A percentile compares a stretch with the other conserved stretches of the same genome.
Evolutionary conservation across 2,329 filamentous ascomycete genomes (phyloP).

Genomic region (Aureobasidium leucospermi): DNA sequence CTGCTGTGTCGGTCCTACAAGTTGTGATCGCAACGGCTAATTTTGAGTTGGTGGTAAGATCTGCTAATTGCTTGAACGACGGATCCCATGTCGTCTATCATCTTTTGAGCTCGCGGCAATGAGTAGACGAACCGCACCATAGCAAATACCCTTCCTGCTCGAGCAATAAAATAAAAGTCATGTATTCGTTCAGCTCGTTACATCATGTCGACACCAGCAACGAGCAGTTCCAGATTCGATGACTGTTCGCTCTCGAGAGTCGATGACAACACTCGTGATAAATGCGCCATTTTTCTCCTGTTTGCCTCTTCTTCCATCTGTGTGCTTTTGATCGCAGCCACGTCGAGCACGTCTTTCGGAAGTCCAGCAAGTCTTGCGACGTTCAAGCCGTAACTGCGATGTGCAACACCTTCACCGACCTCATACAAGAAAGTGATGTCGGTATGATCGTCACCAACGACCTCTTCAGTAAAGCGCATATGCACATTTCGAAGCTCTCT

Average conservation of each 20-base stretch:
- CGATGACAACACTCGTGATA: constrained; percentile 21
- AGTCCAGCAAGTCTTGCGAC: constrained; percentile 81
- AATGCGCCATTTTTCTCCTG: constrained; percentile 49
- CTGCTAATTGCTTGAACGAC: background rate
- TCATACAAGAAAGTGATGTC: constrained; percentile 95
- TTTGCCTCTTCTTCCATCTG: constrained; percentile 71
- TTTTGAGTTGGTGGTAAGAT: background rate
- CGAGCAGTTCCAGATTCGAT: constrained; percentile 31
- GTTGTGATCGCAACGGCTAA: background rate
- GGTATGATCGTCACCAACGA: constrained; percentile 50
- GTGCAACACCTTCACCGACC: constrained; percentile 81
- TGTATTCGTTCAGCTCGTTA: background rate
- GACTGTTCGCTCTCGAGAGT: constrained; percentile 20
- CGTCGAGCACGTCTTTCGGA: constrained; percentile 66
- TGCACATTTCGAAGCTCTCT: constrained; percentile 77
- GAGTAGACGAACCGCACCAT: background rate
- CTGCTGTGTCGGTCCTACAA: background rate
- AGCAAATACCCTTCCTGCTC: background rate
- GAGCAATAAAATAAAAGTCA: background rate
- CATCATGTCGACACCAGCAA: constrained; percentile 38
- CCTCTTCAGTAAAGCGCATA: constrained; percentile 71
- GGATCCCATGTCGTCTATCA: background rate
- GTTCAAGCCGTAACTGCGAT: constrained; percentile 90
- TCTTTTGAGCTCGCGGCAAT: background rate
- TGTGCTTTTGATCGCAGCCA: constrained; percentile 70